These are phyloP conservation scores for Aspergillus sparsus DNA, from an alignment of 495 filamentous ascomycete species.

Conservation along the genomic window DNA sequence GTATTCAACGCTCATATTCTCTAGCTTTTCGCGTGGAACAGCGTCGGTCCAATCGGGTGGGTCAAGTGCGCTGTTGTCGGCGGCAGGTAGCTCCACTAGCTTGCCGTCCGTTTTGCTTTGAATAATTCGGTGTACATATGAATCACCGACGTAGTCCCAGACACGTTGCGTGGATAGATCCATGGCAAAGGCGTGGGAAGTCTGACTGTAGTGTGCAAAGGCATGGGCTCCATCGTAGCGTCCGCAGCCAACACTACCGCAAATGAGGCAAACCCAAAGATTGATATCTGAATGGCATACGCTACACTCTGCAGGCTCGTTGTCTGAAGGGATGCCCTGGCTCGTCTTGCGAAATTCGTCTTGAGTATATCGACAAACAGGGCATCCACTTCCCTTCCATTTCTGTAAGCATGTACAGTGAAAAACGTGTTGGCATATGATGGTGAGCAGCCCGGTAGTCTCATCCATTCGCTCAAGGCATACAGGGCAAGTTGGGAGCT, in stretches of 20 bases:
- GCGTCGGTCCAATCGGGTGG: conserved; percentile 60
- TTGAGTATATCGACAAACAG: conserved; percentile 89
- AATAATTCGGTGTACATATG: conserved; percentile 93
- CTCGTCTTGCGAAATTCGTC: conserved; percentile 46
- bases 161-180: conserved; percentile 91
- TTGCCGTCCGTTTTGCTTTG: conserved; percentile 87
- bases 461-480: conserved; percentile 99
- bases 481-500: conserved; percentile 94
- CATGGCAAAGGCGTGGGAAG: conserved; percentile 85
- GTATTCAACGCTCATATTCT: conserved; percentile 90
- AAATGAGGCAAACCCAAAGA: conserved; percentile 94
- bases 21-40: conserved; percentile 86
- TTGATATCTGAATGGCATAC: conserved; percentile 76
- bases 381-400: conserved; percentile 92
- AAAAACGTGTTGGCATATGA: conserved; percentile 97
- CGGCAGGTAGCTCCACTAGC: conserved; percentile 75
- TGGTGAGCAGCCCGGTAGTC: conserved; percentile 89
- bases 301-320: conserved; percentile 59
- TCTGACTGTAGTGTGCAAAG: conserved; percentile 89
- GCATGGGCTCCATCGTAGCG: conserved; percentile 93
- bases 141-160: conserved; percentile 95
- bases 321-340: conserved; percentile 33
- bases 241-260: conserved; percentile 89
- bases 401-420: conserved; percentile 96
- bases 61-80: conserved; percentile 46